These are phyloP conservation scores for Iberis pinnata DNA, from an alignment of 345 rosid genomes.

Conservation along the genomic window DNA sequence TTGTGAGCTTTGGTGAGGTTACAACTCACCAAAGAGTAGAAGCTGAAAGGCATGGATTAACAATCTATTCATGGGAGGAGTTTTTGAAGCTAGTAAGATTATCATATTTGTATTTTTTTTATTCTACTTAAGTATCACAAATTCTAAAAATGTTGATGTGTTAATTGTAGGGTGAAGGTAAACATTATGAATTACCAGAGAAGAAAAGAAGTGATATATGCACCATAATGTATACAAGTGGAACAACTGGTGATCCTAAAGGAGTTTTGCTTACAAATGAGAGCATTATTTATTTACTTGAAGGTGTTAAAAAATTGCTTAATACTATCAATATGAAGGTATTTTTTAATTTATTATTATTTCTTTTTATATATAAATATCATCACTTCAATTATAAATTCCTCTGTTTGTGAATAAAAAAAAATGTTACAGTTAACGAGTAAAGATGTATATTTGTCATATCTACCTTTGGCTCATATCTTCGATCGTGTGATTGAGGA, in stretches of 20 bases:
- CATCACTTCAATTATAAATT: not conserved
- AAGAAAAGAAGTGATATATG: conserved; percentile 72
- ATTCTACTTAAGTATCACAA: not conserved
- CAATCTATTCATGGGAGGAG: conserved; percentile 71
- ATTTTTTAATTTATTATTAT: conserved; percentile 15
- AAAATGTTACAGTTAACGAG: conserved; percentile 46
- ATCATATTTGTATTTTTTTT: not conserved
- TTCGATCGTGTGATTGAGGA: conserved; percentile 94
- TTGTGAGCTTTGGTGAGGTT: conserved; percentile 90
- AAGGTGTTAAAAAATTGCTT: conserved; percentile 59
- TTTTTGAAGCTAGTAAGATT: conserved; percentile 62
- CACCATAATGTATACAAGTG: conserved; percentile 98
- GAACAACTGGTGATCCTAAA: conserved; percentile 99
- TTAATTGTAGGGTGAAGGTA: conserved; percentile 51
- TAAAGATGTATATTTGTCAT: conserved; percentile 80
- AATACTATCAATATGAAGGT: conserved; percentile 66
- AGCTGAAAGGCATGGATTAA: conserved; percentile 51
- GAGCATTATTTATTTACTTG: conserved; percentile 65
- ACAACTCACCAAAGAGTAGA: conserved; percentile 55
- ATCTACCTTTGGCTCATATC: conserved; percentile 96
- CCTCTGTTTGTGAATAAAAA: conserved; percentile 3
- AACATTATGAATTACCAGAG: conserved; percentile 70
- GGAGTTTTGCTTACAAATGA: conserved; percentile 94
- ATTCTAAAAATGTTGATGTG: not conserved
- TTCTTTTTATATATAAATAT: not conserved